These are phyloP conservation scores for Myxozyma neotropica DNA, from an alignment of 805 yeast species.

Conservation along the genomic window DNA sequence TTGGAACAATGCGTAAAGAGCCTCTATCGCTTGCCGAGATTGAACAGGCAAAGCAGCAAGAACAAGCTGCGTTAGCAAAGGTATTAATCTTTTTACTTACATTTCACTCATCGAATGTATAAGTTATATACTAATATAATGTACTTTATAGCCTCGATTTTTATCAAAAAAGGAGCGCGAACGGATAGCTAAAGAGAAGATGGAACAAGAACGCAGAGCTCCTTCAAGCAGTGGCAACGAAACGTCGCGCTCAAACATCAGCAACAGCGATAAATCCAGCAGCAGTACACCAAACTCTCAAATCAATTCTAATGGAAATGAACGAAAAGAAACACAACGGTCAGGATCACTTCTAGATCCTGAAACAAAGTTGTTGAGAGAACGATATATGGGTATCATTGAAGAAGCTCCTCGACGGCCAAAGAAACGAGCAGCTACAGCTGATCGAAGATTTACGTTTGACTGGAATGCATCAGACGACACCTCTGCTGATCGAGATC, in stretches of 20 bases:
- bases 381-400: conserved; percentile 28
- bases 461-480: conserved; percentile 74
- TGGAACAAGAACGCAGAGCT: conserved; percentile 14
- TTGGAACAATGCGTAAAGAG: conserved; percentile 14
- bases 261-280: neutral
- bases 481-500: conserved; percentile 53
- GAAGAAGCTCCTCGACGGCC: conserved; percentile 14
- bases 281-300: neutral
- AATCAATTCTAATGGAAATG: neutral
- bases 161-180: conserved; percentile 52
- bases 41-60: conserved; percentile 32
- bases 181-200: conserved; percentile 40
- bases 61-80: conserved; percentile 30
- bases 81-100: conserved; percentile 4
- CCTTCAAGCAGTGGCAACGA: neutral
- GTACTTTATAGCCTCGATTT: conserved; percentile 46
- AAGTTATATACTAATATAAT: neutral
- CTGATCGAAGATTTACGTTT: conserved; percentile 55
- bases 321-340: neutral
- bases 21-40: conserved; percentile 43
- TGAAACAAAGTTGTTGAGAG: conserved; percentile 26
- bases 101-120: too few species aligned
- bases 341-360: conserved; percentile 1
- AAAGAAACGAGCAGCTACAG: conserved; percentile 28
- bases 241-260: neutral